Conservation (phyloP, 2,329 filamentous ascomycete species). For the Aspergillus spinulosporus region DNA sequence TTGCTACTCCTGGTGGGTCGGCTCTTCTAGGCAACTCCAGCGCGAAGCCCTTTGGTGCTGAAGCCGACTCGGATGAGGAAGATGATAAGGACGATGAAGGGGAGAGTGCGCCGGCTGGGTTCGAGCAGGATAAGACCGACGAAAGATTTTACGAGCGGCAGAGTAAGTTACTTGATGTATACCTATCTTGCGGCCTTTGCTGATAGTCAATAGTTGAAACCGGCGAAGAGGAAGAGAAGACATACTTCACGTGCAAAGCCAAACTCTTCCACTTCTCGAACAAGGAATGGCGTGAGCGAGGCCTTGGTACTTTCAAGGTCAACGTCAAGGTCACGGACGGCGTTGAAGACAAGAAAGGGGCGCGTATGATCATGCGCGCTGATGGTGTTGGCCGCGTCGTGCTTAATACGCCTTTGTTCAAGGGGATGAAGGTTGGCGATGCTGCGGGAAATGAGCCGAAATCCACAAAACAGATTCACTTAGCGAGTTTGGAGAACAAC, state of each 20-base stretch:
- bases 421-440: constrained; percentile 76
- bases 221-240: constrained; percentile 80
- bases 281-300: constrained; percentile 85
- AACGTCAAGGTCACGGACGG: constrained; percentile 66
- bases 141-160: constrained; percentile 59
- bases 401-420: constrained; percentile 78
- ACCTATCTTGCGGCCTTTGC: constrained; percentile 14
- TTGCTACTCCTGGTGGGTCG: constrained; percentile 63
- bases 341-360: constrained; percentile 54
- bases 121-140: constrained; percentile 51
- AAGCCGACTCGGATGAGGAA: constrained; percentile 55
- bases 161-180: constrained; percentile 53
- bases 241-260: constrained; percentile 71
- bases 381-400: constrained; percentile 86
- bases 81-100: constrained; percentile 54
- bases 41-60: constrained; percentile 71
- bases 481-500: constrained; percentile 59
- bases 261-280: constrained; percentile 80
- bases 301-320: constrained; percentile 78
- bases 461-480: constrained; percentile 69
- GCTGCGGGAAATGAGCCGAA: constrained; percentile 61
- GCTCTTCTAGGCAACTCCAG: constrained; percentile 42
- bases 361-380: constrained; percentile 84
- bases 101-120: constrained; percentile 49
- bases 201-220: constrained; percentile 66